Conservation (phyloP, 148 eudicot genomes). For the Selenicereus undatus region DNA sequence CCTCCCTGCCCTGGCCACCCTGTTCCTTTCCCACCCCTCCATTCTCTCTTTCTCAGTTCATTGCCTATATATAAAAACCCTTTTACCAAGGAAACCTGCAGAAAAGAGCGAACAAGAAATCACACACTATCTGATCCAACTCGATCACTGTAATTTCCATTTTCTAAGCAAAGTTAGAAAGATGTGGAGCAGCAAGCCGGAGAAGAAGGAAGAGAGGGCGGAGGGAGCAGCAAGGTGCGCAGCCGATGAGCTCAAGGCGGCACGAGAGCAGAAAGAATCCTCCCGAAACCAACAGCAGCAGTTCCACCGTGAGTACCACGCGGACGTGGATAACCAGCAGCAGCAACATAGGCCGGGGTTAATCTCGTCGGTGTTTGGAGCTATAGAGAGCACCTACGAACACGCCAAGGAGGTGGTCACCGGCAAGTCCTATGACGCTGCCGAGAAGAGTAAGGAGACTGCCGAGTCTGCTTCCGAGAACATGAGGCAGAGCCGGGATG, state of each 20-base stretch:
- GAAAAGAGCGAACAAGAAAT: not conserved
- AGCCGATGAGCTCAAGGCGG: slow-evolving; percentile 31
- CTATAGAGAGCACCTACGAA: slow-evolving; percentile 32
- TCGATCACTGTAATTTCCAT: not conserved
- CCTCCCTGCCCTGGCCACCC: not conserved
- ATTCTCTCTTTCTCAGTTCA: not conserved
- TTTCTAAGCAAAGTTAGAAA: not conserved
- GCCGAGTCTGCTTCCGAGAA: slow-evolving; percentile 8
- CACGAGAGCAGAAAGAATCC: slow-evolving; percentile 17
- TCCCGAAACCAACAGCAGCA: slow-evolving; percentile 1
- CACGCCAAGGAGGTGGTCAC: slow-evolving; percentile 37
- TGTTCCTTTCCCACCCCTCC: not conserved
- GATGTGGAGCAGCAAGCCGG: slow-evolving; percentile 34
- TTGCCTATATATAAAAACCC: not conserved
- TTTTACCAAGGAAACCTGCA: not conserved
- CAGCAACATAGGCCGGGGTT: slow-evolving; percentile 29
- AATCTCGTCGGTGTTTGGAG: slow-evolving; percentile 38
- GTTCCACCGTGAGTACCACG: not conserved
- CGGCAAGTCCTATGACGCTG: slow-evolving; percentile 31
- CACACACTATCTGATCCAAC: not conserved
- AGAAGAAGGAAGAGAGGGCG: slow-evolving; percentile 32
- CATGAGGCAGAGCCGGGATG: slow-evolving; percentile 11
- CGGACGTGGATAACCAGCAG: not conserved
- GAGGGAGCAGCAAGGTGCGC: slow-evolving; percentile 40
- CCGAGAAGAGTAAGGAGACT: slow-evolving; percentile 25